Percentiles rank a stretch among this genome's conserved stretches.
These are phyloP conservation scores for Picochlorum sp. DNA, from an alignment of 139 green algal species.

Conservation along the genomic window DNA sequence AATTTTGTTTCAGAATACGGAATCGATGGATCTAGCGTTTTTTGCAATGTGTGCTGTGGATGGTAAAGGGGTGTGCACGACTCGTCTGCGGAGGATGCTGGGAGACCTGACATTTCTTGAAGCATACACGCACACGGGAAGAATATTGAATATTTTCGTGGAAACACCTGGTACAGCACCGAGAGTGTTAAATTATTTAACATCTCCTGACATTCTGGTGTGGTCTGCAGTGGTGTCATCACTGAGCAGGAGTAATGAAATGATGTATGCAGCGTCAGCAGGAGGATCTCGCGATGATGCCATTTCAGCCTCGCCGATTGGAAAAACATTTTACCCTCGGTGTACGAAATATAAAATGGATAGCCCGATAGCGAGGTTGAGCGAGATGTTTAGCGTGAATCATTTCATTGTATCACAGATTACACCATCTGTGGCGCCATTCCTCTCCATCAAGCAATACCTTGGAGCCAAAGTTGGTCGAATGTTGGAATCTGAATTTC, in stretches of 20 bases:
- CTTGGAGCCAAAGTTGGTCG: conserved; percentile 50
- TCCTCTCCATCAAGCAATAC: conserved; percentile 67
- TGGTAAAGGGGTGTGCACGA: conserved; percentile 16
- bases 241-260: conserved; percentile 46
- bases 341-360: too few relatives aligned
- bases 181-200: conserved; percentile 89
- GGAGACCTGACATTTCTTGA: conserved; percentile 85
- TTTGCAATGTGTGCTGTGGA: conserved; percentile 69
- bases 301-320: too few relatives aligned
- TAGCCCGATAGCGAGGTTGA: conserved; percentile 26
- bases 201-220: conserved; percentile 72
- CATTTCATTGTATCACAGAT: conserved; percentile 87
- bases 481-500: conserved; percentile 73
- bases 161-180: conserved; percentile 76
- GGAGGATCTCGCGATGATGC: background rate
- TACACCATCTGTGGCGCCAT: conserved; percentile 82
- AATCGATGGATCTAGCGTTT: conserved; percentile 71
- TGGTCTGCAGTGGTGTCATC: conserved; percentile 81
- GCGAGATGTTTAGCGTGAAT: conserved; percentile 93
- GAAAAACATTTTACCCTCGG: too few relatives aligned
- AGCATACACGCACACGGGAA: conserved; percentile 76
- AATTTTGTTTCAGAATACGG: conserved; percentile 52
- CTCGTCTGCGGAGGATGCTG: conserved; percentile 53
- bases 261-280: background rate
- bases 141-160: conserved; percentile 87